Evolutionary conservation across 2,329 filamentous ascomycete genomes (phyloP).

Genomic region (Apiospora pterosperma): DNA sequence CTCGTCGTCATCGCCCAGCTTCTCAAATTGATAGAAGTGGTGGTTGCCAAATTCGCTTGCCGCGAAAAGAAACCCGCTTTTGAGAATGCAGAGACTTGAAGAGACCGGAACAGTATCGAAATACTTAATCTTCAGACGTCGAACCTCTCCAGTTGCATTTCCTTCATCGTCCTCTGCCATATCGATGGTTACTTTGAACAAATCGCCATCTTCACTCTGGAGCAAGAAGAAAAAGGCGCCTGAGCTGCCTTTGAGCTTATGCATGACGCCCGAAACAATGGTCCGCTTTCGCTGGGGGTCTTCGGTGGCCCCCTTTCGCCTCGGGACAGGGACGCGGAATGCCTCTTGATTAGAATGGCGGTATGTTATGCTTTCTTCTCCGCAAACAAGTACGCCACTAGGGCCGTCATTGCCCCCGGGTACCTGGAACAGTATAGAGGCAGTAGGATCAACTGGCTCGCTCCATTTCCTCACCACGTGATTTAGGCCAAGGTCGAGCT

Average conservation of each 20-base stretch:
- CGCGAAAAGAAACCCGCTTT: slow-evolving; percentile 92
- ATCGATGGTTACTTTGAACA: slow-evolving; percentile 94
- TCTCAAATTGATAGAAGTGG: slow-evolving; percentile 95
- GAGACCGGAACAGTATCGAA: slow-evolving; percentile 94
- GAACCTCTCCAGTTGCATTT: slow-evolving; percentile 76
- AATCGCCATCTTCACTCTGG: slow-evolving; percentile 94
- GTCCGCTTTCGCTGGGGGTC: slow-evolving; percentile 86
- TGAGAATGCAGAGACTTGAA: slow-evolving; percentile 84
- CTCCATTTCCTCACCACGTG: slow-evolving; percentile 97
- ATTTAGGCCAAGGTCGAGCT: slow-evolving; percentile 93
- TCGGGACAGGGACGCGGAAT: slow-evolving; percentile 84
- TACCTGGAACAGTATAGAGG: slow-evolving; percentile 89
- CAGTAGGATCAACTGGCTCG: slow-evolving; percentile 85
- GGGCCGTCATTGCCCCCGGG: slow-evolving; percentile 91
- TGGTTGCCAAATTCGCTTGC: slow-evolving; percentile 92
- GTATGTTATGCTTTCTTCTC: slow-evolving; percentile 92
- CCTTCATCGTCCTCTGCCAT: slow-evolving; percentile 80
- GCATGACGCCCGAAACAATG: slow-evolving; percentile 92
- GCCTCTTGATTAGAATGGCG: slow-evolving; percentile 93
- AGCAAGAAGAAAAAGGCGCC: slow-evolving; percentile 96
- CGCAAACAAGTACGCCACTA: slow-evolving; percentile 91
- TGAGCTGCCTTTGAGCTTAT: slow-evolving; percentile 78
- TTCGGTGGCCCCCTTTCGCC: slow-evolving; percentile 82
- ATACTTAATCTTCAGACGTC: slow-evolving; percentile 87
- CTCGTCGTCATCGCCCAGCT: slow-evolving; percentile 91